phyloP scores from a whole-genome alignment of 2,329 filamentous ascomycete genomes.

The Colletotrichum sp. region DNA sequence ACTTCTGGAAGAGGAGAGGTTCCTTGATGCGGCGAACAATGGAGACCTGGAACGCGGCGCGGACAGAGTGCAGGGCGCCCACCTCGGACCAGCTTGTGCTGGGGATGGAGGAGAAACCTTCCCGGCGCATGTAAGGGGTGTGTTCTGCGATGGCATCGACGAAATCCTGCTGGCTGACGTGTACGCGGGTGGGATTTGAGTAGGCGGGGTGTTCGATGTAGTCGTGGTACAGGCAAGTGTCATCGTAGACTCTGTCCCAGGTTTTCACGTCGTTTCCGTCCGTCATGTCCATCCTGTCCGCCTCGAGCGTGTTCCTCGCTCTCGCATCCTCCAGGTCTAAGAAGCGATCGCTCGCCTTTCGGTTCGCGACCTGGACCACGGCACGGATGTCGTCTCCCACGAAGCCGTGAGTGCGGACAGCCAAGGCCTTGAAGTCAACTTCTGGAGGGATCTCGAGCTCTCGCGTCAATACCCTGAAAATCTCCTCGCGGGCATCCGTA shows the following conservation, averaged over 20 bases:
- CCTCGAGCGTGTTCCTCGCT: background rate
- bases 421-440: conserved; percentile 76
- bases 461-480: conserved; percentile 75
- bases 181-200: conserved; percentile 25
- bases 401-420: conserved; percentile 88
- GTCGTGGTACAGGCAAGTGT: conserved; percentile 10
- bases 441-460: conserved; percentile 69
- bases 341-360: conserved; percentile 39
- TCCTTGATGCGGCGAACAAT: conserved; percentile 90
- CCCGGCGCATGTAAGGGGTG: conserved; percentile 73
- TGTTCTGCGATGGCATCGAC: conserved; percentile 71
- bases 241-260: background rate
- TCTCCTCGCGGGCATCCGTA: conserved; percentile 76
- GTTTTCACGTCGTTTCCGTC: background rate
- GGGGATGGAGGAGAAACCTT: conserved; percentile 94
- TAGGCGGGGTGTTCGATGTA: conserved; percentile 23
- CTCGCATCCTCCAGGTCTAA: conserved; percentile 32
- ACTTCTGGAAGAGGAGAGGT: conserved; percentile 75
- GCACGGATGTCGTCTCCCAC: conserved; percentile 87
- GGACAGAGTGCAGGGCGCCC: conserved; percentile 80
- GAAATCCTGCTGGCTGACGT: conserved; percentile 67
- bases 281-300: background rate
- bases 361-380: conserved; percentile 53
- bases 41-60: conserved; percentile 80
- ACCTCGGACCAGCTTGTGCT: conserved; percentile 94